phyloP scores from a whole-genome alignment of 2,329 filamentous ascomycete species.

The Cladosporium sp. region DNA sequence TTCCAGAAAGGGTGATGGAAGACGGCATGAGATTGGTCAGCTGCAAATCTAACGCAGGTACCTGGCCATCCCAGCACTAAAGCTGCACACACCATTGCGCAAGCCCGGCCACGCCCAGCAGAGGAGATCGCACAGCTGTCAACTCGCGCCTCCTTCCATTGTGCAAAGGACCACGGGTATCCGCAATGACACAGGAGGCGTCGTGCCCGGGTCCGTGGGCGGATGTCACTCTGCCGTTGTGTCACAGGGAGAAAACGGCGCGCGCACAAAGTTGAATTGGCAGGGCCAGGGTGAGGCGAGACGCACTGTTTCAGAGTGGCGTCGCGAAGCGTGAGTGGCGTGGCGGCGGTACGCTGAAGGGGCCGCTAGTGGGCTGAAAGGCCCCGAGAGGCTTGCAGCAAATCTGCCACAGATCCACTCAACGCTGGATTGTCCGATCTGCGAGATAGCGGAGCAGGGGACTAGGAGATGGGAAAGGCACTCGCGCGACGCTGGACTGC shows the following conservation, averaged over 20 bases:
- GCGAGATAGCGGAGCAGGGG: conserved; percentile 8
- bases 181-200: conserved; percentile 5
- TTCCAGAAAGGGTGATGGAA: not conserved
- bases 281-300: not conserved
- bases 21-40: not conserved
- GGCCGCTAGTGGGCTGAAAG: conserved; percentile 5
- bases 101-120: not conserved
- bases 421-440: conserved; percentile 8
- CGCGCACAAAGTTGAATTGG: not conserved
- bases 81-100: conserved; percentile 3
- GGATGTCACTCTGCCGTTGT: not conserved
- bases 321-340: not conserved
- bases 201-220: not conserved
- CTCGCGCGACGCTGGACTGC: too few relatives aligned
- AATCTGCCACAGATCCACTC: conserved; percentile 9
- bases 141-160: too few relatives aligned
- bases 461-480: not conserved
- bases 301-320: conserved; percentile 9
- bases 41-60: conserved; percentile 3
- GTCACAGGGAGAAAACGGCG: conserved; percentile 3
- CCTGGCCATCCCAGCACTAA: not conserved
- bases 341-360: not conserved
- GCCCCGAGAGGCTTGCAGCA: conserved; percentile 4
- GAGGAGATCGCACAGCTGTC: too few relatives aligned
- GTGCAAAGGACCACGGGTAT: too few relatives aligned